Base-by-base conservation (phyloP, 129 eudicot genomes). In the Artemisia annua region DNA sequence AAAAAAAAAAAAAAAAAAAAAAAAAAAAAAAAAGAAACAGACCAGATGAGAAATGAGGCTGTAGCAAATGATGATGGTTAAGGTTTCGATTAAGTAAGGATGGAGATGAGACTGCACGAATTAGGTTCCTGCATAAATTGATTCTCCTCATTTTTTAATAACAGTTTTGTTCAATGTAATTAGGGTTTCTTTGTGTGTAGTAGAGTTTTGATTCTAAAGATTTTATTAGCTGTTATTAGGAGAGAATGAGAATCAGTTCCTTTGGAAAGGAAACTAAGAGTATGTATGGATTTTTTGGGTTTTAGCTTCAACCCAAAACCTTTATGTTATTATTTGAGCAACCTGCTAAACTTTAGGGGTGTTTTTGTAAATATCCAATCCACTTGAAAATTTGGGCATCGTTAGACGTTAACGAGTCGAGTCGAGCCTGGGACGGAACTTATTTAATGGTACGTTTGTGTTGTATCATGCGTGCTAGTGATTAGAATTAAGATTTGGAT, bases 21-120 rank as follows among this genome's bases (percentile, higher is more conserved):
- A 16, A 22, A 26, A 0, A 28, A 39, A 26, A 30, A 2, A 61
- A 78, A 11, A 24, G 13, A 65, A 63, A 65, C 53, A 51, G n/a
- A 81, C 85, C 70, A 55, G 85, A 64, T 54, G 85, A 75, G 70
- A 63, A 81, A 14, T 28, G 58, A 75, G 15, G 61, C 24, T 24
- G 78, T 15, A 3, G 46, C 5, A 39, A 0, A 24, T 24, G 11
- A 39, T 39, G 46, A 39, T 1, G 2, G 7, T 39, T 7, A 39
- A 39, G 46, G 46, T 39, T 39, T 39, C 2, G 11, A 39, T 39
- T 39, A 7, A 1, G 46, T 39, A 39, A 39, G 46, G 46, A 39
- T 39, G 46, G 46, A 39, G 46, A 39, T 39, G 71, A 75, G 15
- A 67, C 43, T 24, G 79, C 19, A 2, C 54, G 79, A 66, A 39